phyloP scores from a whole-genome alignment of 176 grass and related monocot genomes.

The Oryza glaberrima region DNA sequence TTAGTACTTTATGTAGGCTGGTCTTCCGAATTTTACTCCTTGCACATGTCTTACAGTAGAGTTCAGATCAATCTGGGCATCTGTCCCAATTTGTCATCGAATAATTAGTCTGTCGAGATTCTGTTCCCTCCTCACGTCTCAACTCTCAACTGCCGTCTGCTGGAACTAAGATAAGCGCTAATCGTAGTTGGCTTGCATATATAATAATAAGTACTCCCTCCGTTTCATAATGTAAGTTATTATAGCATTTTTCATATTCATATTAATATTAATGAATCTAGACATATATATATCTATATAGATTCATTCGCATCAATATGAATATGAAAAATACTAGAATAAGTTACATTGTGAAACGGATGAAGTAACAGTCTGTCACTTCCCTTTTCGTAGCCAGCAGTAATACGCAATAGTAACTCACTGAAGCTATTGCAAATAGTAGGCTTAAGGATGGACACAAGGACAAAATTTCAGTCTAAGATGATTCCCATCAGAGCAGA shows the following conservation, averaged over 20 bases:
- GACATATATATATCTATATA: too few species aligned
- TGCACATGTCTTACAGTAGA: not conserved
- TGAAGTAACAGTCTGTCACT: too few species aligned
- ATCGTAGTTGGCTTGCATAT: too few species aligned
- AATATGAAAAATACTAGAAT: too few species aligned
- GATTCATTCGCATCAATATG: too few species aligned
- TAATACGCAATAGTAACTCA: not conserved
- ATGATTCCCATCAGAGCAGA: not conserved
- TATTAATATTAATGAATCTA: too few species aligned
- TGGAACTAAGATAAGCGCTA: not conserved
- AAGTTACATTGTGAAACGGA: too few species aligned
- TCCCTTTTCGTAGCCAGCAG: too few species aligned
- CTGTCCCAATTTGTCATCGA: not conserved
- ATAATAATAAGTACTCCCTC: not conserved
- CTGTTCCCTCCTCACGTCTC: not conserved
- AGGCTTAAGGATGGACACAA: not conserved
- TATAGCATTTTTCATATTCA: too few species aligned
- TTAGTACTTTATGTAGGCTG: not conserved
- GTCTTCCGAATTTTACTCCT: not conserved
- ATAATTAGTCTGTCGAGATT: slow-evolving; percentile 4
- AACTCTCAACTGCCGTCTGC: not conserved
- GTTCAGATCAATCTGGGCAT: not conserved
- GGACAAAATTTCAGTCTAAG: not conserved
- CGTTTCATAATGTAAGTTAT: too few species aligned
- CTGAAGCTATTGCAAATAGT: not conserved